These are phyloP conservation scores for Phoma sp. DNA, from an alignment of 2,329 filamentous ascomycete genomes.

Conservation along the genomic window DNA sequence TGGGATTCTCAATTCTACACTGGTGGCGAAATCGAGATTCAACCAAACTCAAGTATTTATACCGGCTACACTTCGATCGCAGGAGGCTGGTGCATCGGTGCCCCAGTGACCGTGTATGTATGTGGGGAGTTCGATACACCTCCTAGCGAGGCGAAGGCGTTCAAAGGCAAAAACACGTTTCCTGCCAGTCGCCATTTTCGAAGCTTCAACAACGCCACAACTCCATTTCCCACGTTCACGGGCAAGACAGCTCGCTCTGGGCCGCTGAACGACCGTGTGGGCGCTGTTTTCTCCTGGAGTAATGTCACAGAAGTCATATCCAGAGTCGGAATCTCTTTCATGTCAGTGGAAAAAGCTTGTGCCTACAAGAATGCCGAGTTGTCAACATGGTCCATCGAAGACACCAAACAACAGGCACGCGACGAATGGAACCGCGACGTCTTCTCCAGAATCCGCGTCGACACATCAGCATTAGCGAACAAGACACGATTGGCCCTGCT, in stretches of 20 bases:
- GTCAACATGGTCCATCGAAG: constrained; percentile 51
- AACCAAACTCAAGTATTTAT: constrained; percentile 36
- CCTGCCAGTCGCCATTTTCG: constrained; percentile 43
- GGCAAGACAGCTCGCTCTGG: constrained; percentile 38
- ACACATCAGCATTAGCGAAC: constrained; percentile 35
- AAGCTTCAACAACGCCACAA: constrained; percentile 38
- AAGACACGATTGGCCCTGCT: constrained; percentile 41
- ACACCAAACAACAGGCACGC: constrained; percentile 50
- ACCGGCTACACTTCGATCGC: constrained; percentile 45
- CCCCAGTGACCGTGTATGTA: constrained; percentile 45
- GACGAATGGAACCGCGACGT: constrained; percentile 59
- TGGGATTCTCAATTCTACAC: constrained; percentile 49
- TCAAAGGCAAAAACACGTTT: constrained; percentile 48
- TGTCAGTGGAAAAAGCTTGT: constrained; percentile 54
- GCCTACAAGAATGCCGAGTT: constrained; percentile 57
- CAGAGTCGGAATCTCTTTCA: constrained; percentile 59
- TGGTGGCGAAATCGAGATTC: constrained; percentile 44
- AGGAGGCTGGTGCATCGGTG: constrained; percentile 47
- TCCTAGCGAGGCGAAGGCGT: constrained; percentile 33
- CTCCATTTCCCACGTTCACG: constrained; percentile 38
- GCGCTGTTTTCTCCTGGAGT: constrained; percentile 59
- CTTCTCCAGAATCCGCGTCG: constrained; percentile 61
- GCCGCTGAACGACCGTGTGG: constrained; percentile 53
- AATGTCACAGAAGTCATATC: constrained; percentile 53
- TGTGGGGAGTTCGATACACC: constrained; percentile 44